phyloP scores from a whole-genome alignment of 148 eudicot species.

The Euryodendron excelsum region DNA sequence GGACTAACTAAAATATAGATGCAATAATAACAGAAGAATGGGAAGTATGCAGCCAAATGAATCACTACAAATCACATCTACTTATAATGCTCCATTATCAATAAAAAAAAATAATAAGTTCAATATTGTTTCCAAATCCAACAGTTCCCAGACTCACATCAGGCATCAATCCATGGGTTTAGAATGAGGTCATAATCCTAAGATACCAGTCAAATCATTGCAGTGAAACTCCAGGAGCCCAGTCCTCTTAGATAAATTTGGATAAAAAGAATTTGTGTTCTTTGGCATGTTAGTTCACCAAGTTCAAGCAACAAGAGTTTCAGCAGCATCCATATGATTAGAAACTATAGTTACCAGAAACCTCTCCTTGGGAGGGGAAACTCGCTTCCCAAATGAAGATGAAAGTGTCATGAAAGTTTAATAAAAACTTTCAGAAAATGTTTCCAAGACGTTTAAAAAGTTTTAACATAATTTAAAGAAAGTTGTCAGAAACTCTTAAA shows the following conservation, averaged over 20 bases:
- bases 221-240: not conserved
- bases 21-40: not conserved
- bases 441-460: too few relatives aligned
- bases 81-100: not conserved
- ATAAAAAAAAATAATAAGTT: not conserved
- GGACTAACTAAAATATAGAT: not conserved
- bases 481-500: too few relatives aligned
- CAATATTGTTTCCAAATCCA: not conserved
- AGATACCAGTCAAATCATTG: not conserved
- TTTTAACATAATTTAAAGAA: too few relatives aligned
- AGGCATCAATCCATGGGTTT: not conserved
- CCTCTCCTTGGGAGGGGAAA: too few relatives aligned
- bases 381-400: too few relatives aligned
- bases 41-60: not conserved
- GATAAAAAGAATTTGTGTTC: not conserved
- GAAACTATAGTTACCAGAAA: too few relatives aligned
- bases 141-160: not conserved
- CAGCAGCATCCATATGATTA: constrained; percentile 4
- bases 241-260: not conserved
- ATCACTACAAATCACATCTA: not conserved
- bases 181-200: constrained; percentile 3
- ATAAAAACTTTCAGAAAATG: too few relatives aligned
- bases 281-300: not conserved
- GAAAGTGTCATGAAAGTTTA: too few relatives aligned
- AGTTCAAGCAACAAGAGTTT: not conserved